Base-by-base conservation (phyloP, 2,329 filamentous ascomycete species). In the Escovopsis sp. region DNA sequence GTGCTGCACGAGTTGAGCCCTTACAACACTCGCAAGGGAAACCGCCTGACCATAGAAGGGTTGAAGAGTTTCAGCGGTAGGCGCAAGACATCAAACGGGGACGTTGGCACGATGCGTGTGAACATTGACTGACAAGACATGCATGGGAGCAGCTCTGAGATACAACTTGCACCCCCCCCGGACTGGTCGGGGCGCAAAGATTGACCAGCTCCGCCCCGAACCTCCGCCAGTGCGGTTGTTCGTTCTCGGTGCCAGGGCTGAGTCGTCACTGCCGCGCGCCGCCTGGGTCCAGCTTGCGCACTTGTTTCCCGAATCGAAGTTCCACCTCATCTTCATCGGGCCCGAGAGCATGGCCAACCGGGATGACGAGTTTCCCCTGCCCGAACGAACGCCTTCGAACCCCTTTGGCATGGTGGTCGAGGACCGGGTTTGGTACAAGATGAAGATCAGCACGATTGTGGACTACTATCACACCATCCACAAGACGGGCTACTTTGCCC, bases 401-500 rank as follows among this genome's bases (percentile, higher is more conserved):
- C 91, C 91, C 1, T 98, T 88, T 53, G 91, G 91, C 36, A 85
- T 85, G n/a, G 73, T 98, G 41, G 77, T 95, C 12, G 93, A 98
- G 64, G 89, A 94, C 60, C 79, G 89, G 41, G 73, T 98, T 8
- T 85, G 82, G 57, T 79, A 82, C 43, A 81, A 82, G 51, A 79
- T 96, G 77, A 98, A 98, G 69, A 94, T 98, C 56, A 91, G 82
- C 60, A 98, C 93, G 1, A 94, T 88, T 55, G 89, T 96, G 41
- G 91, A 98, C 53, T 95, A 98, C 66, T 98, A 93, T 67, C 89
- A 98, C 63, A 96, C 85, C 3, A 76, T 98, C 52, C 89, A 98
- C 66, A 78, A 87, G 59, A 84, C 89, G 0, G 82, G 86, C 39
- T 75, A 88, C 58, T 98, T 96, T 66, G 78, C 84, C 45, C 91